A percentile compares a stretch with the other conserved stretches of the same genome.
Conservation (phyloP, 2,329 filamentous ascomycete genomes). For the Claviceps capensis region DNA sequence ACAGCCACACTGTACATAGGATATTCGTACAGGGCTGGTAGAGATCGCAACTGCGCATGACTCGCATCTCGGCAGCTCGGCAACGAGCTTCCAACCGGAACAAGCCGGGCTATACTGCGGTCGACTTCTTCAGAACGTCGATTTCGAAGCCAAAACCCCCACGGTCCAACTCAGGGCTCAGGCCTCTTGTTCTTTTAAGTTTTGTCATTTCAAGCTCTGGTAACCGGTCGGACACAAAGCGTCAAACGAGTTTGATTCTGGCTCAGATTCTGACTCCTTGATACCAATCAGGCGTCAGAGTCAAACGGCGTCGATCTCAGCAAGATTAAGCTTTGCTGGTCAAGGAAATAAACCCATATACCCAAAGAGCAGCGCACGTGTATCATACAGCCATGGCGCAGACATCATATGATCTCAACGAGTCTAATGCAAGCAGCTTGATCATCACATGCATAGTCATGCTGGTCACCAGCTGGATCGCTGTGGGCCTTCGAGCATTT, state of each 20-base stretch:
- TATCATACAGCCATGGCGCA: slow-evolving; percentile 15
- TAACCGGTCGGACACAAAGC: too few species aligned
- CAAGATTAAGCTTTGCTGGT: too few species aligned
- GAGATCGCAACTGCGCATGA: background rate
- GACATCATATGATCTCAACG: slow-evolving; percentile 16
- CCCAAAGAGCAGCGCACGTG: background rate
- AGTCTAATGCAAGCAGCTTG: slow-evolving; percentile 26
- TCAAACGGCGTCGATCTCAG: too few species aligned
- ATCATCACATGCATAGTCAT: slow-evolving; percentile 23
- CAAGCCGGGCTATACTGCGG: background rate
- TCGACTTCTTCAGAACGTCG: background rate
- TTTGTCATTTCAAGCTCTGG: too few species aligned
- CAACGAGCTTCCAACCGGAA: background rate
- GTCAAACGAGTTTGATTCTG: too few species aligned
- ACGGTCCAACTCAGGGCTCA: too few species aligned
- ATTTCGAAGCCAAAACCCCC: too few species aligned
- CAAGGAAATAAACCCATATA: too few species aligned
- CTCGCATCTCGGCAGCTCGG: background rate
- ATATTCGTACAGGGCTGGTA: too few species aligned
- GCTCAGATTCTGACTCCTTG: too few species aligned
- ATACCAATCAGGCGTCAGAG: too few species aligned
- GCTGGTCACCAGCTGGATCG: slow-evolving; percentile 26
- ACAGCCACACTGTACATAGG: background rate
- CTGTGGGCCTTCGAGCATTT: slow-evolving; percentile 29
- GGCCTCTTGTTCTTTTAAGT: too few species aligned